Percentiles rank a stretch among this genome's conserved stretches.
Evolutionary conservation across 2,329 filamentous ascomycete species (phyloP).

Genomic region (Neonectria faginata): DNA sequence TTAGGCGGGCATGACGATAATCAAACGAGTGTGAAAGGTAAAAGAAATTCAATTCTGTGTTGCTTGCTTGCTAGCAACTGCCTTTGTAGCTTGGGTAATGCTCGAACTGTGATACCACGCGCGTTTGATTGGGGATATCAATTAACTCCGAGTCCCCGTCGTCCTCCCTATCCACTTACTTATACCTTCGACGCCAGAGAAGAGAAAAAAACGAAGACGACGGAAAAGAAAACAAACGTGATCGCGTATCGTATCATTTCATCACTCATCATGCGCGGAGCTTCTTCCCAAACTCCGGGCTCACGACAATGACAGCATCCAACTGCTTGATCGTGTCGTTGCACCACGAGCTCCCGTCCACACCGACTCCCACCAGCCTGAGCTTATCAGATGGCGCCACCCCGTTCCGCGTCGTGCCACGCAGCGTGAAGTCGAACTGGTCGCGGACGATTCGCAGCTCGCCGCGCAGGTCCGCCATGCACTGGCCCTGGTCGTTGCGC

Average conservation of each 20-base stretch:
- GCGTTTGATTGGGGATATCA: neutral
- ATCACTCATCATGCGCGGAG: conserved; percentile 11
- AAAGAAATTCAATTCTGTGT: neutral
- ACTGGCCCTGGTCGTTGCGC: conserved; percentile 41
- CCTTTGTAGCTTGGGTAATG: neutral
- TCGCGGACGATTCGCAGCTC: conserved; percentile 45
- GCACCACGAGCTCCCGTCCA: conserved; percentile 45
- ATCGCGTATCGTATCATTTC: conserved; percentile 20
- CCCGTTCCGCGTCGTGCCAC: conserved; percentile 35
- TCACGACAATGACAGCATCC: conserved; percentile 39
- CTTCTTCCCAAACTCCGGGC: conserved; percentile 26
- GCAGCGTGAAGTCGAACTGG: conserved; percentile 46
- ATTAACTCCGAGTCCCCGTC: neutral
- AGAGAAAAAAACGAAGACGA: neutral
- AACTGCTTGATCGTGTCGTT: conserved; percentile 45
- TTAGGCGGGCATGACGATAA: too few species aligned
- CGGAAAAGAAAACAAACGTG: neutral
- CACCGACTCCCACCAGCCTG: conserved; percentile 43
- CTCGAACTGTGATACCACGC: neutral
- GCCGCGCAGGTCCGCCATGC: conserved; percentile 46
- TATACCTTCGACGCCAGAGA: neutral
- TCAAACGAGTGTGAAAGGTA: too few species aligned
- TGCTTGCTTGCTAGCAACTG: neutral
- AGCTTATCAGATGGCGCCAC: conserved; percentile 34
- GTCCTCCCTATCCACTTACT: neutral